Percentiles rank a stretch among this genome's conserved stretches.
Evolutionary conservation across 495 filamentous ascomycete genomes (phyloP).

Genomic region (Penicillium turbatum): DNA sequence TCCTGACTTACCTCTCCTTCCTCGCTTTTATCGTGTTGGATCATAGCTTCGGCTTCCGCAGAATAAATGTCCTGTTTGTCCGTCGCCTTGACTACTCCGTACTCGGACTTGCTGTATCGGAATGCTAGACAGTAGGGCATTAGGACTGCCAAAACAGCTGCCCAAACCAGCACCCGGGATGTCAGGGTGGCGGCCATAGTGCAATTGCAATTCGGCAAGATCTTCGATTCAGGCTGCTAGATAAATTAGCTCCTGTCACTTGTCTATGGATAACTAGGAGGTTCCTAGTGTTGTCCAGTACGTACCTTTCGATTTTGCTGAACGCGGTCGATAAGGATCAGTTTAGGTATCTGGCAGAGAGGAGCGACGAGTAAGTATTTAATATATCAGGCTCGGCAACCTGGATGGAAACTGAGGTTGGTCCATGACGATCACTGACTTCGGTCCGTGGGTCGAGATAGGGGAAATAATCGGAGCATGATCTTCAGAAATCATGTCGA

Average conservation of each 20-base stretch:
- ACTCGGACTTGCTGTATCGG: constrained; percentile 2
- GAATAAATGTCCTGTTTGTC: constrained; percentile 14
- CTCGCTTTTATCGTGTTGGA: constrained; percentile 6
- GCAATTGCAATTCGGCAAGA: constrained; percentile 5
- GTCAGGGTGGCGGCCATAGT: constrained; percentile 9
- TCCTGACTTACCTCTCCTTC: constrained; percentile 9
- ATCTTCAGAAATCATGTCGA: constrained; percentile 6
- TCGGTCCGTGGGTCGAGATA: background rate
- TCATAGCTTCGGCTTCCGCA: constrained; percentile 7
- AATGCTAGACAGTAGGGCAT: constrained; percentile 11
- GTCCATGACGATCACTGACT: background rate
- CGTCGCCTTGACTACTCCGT: constrained; percentile 9
- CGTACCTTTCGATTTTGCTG: background rate
- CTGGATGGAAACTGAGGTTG: background rate
- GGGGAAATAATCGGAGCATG: constrained; percentile 1
- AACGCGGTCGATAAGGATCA: background rate
- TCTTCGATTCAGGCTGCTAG: background rate
- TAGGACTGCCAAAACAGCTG: constrained; percentile 7
- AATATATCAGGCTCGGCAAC: background rate
- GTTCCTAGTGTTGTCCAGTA: background rate
- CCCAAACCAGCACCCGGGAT: constrained; percentile 7
- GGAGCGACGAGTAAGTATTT: background rate
- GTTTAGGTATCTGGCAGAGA: background rate
- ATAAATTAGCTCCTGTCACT: background rate
- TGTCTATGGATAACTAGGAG: background rate